A percentile compares a stretch with the other conserved stretches of the same genome.
Conservation (phyloP, 257 asterid species). For the Solanum tarijense region DNA sequence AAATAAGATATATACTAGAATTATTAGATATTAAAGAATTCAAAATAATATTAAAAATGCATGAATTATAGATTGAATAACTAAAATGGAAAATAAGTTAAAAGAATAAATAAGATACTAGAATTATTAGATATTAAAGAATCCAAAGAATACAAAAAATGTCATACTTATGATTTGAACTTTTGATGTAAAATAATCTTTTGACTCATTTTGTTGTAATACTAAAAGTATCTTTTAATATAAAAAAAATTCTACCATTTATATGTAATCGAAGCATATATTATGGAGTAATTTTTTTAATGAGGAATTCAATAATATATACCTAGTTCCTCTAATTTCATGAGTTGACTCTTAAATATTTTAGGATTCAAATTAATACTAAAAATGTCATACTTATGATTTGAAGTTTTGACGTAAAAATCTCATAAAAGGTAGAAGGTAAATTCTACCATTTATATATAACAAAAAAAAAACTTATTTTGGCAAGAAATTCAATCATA, state of each 20-base stretch:
- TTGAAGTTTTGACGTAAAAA: no score
- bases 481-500: no score
- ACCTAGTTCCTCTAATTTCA: no score
- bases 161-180: not conserved
- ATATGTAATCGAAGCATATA: not conserved
- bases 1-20: not conserved
- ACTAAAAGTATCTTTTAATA: not conserved
- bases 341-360: no score
- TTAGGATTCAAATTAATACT: no score
- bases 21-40: not conserved
- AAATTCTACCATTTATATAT: accelerated
- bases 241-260: not conserved
- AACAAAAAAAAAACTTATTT: no score
- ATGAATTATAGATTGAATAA: not conserved
- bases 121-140: not conserved
- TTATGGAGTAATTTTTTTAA: no score
- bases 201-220: not conserved
- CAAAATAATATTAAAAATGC: not conserved
- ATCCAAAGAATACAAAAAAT: not conserved
- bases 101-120: not conserved
- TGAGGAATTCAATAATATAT: no score
- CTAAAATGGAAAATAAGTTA: not conserved
- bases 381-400: no score
- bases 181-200: not conserved
- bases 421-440: no score